phyloP scores from a whole-genome alignment of 192 early-diverging fungal genomes.

The Coemansia reversa region DNA sequence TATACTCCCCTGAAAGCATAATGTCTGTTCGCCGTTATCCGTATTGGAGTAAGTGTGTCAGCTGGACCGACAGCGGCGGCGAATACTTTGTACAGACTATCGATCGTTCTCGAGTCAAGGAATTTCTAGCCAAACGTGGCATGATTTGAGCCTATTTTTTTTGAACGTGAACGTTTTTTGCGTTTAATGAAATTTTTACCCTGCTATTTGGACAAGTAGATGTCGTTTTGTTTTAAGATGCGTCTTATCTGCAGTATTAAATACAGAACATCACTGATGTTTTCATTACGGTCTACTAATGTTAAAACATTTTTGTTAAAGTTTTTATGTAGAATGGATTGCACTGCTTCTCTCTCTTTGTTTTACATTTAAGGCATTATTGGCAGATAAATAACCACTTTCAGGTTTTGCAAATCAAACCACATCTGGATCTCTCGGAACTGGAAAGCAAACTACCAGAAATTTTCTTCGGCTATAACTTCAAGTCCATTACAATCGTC shows the following conservation, averaged over 20 bases:
- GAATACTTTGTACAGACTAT: constrained; percentile 79
- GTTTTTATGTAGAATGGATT: too few species aligned
- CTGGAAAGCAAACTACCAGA: constrained; percentile 44
- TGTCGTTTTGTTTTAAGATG: neutral
- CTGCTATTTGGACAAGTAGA: neutral
- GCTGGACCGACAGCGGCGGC: constrained; percentile 79
- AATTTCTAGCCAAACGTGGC: constrained; percentile 29
- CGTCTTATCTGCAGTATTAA: neutral
- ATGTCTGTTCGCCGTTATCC: constrained; percentile 63
- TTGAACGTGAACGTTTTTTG: neutral
- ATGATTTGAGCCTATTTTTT: constrained; percentile 8
- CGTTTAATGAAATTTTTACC: neutral
- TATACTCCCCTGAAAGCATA: constrained; percentile 70
- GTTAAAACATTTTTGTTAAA: too few species aligned
- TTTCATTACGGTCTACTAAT: neutral
- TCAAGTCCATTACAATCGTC: constrained; percentile 84
- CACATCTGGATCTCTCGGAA: constrained; percentile 2
- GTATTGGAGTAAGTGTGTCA: constrained; percentile 71
- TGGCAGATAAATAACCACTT: too few species aligned
- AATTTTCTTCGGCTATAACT: constrained; percentile 88
- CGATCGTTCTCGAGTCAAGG: constrained; percentile 58
- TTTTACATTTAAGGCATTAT: too few species aligned
- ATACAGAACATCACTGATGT: neutral
- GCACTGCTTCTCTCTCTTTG: too few species aligned
- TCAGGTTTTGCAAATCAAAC: constrained; percentile 20